Evolutionary conservation across 768 basidiomycete genomes (phyloP).

Genomic region (Naganishia randhawae): DNA sequence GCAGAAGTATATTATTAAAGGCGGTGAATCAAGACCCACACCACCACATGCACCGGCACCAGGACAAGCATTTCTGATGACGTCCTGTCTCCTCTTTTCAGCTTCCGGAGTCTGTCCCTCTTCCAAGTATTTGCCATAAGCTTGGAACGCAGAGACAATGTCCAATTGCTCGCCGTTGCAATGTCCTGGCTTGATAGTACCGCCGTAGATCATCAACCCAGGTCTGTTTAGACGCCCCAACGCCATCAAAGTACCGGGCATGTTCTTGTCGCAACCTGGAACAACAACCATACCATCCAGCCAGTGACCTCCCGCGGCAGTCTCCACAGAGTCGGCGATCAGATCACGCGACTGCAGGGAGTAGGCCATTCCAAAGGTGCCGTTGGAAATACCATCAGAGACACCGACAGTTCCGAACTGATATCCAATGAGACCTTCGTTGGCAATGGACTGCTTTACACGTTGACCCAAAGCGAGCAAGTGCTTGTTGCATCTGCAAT

Average conservation of each 20-base stretch:
- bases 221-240: slow-evolving; percentile 93
- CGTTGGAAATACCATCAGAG: slow-evolving; percentile 98
- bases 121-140: slow-evolving; percentile 91
- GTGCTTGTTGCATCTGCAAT: slow-evolving; percentile 86
- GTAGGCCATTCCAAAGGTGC: slow-evolving; percentile 68
- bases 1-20: slow-evolving; percentile 20
- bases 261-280: slow-evolving; percentile 99
- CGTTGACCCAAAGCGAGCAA: slow-evolving; percentile 81
- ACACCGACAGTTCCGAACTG: slow-evolving; percentile 97
- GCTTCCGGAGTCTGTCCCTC: slow-evolving; percentile 79
- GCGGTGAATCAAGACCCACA: slow-evolving; percentile 57
- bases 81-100: slow-evolving; percentile 76
- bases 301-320: slow-evolving; percentile 93
- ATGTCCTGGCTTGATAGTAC: slow-evolving; percentile 81
- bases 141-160: slow-evolving; percentile 94
- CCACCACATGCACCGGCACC: slow-evolving; percentile 97
- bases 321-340: slow-evolving; percentile 95
- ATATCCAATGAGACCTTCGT: slow-evolving; percentile 76
- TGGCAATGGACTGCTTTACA: slow-evolving; percentile 72
- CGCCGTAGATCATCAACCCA: slow-evolving; percentile 96
- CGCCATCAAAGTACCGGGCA: slow-evolving; percentile 99
- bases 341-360: slow-evolving; percentile 97
- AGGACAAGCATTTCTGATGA: slow-evolving; percentile 90
- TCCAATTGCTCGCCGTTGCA: slow-evolving; percentile 83
- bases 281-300: slow-evolving; percentile 96